Evolutionary conservation across 305 asterid species (phyloP).

Genomic region (Fraxinus latifolia): DNA sequence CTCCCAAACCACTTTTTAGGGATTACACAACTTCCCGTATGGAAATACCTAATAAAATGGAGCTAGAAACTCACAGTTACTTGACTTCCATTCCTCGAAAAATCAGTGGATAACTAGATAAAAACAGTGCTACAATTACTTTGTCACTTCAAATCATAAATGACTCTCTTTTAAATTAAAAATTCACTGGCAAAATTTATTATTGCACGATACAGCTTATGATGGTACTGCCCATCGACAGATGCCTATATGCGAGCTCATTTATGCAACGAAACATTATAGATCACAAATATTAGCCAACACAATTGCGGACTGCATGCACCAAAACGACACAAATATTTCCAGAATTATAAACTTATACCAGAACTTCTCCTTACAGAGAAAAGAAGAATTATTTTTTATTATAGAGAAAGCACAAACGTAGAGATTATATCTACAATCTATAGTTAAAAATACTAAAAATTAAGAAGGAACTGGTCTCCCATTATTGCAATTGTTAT

Average conservation of each 20-base stretch:
- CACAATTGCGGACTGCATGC: background rate
- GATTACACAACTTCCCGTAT: background rate
- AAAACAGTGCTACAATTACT: background rate
- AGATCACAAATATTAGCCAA: background rate
- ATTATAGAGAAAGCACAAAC: background rate
- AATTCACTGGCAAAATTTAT: background rate
- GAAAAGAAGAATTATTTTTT: background rate
- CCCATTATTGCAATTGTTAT: background rate
- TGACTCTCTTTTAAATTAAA: background rate
- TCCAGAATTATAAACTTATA: background rate
- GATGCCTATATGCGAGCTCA: background rate
- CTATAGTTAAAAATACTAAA: background rate
- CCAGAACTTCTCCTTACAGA: background rate
- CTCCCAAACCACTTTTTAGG: background rate
- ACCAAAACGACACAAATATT: background rate
- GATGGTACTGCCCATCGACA: background rate
- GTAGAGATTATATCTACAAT: background rate
- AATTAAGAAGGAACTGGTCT: background rate
- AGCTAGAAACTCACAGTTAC: background rate
- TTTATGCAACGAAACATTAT: background rate
- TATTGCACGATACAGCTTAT: background rate
- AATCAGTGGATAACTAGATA: background rate
- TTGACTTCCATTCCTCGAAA: background rate
- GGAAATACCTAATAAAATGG: slow-evolving; percentile 3
- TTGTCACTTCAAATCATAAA: background rate